Conservation (phyloP, 2,329 filamentous ascomycete genomes). For the Tothia fuscella region DNA sequence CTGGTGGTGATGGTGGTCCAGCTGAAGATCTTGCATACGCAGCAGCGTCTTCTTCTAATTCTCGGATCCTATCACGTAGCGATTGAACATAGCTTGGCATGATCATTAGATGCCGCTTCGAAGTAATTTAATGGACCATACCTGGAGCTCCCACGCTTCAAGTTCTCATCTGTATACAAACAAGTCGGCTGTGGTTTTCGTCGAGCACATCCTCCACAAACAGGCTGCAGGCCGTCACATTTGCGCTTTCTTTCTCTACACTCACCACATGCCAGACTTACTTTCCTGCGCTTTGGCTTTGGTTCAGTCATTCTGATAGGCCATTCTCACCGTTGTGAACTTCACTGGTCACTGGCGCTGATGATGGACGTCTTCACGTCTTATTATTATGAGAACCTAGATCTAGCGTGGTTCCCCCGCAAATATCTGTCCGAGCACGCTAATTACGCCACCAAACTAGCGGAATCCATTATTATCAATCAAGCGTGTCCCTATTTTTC, state of each 20-base stretch:
- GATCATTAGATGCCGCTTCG: background rate
- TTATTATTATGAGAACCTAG: too few species aligned
- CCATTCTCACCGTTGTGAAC: too few species aligned
- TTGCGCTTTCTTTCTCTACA: slow-evolving; percentile 6
- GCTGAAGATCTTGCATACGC: background rate
- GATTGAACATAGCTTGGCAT: background rate
- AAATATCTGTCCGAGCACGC: too few species aligned
- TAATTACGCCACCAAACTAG: too few species aligned
- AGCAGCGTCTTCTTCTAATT: background rate
- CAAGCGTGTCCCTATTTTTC: too few species aligned
- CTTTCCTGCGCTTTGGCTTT: slow-evolving; percentile 1
- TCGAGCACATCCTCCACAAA: background rate
- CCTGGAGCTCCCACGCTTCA: slow-evolving; percentile 5
- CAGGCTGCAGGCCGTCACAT: background rate
- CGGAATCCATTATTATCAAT: too few species aligned
- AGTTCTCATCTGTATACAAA: slow-evolving; percentile 1
- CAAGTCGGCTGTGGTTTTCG: background rate
- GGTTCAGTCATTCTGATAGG: too few species aligned
- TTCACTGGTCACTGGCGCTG: too few species aligned
- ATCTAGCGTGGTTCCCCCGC: too few species aligned
- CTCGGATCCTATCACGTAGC: slow-evolving; percentile 1
- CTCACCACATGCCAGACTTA: slow-evolving; percentile 1
- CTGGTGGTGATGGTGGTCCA: background rate
- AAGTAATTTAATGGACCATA: background rate
- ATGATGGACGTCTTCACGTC: too few species aligned